These are phyloP conservation scores for Scedosporium minutisporum DNA, from an alignment of 2,329 filamentous ascomycete genomes.

Conservation along the genomic window DNA sequence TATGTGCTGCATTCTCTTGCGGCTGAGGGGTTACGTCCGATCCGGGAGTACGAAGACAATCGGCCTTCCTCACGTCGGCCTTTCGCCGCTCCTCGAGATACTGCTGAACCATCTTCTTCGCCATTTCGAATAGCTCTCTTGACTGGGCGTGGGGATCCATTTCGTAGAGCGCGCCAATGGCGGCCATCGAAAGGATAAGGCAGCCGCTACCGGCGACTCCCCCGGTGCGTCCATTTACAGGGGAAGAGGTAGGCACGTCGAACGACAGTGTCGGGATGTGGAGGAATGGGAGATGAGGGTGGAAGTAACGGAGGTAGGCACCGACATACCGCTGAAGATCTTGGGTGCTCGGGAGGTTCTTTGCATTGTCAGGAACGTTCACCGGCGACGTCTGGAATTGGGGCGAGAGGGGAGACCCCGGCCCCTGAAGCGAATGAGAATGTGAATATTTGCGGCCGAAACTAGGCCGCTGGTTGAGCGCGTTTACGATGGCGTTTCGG, in stretches of 20 bases:
- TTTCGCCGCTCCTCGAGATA: constrained; percentile 88
- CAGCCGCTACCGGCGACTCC: constrained; percentile 73
- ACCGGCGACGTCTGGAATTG: constrained; percentile 37
- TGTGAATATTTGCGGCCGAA: constrained; percentile 51
- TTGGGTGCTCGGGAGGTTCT: constrained; percentile 64
- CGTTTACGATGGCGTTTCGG: constrained; percentile 50
- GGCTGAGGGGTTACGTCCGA: not conserved
- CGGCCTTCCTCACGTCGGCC: constrained; percentile 62
- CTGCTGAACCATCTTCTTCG: constrained; percentile 89
- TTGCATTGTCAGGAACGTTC: constrained; percentile 41
- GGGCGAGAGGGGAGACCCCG: constrained; percentile 44
- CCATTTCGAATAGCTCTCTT: constrained; percentile 79
- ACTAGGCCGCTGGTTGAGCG: constrained; percentile 46
- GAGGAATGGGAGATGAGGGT: constrained; percentile 89
- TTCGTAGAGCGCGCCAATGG: constrained; percentile 77
- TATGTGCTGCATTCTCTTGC: constrained; percentile 34
- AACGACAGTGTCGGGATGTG: constrained; percentile 89
- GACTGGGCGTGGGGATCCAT: constrained; percentile 63
- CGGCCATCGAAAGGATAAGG: constrained; percentile 71
- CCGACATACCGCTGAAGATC: constrained; percentile 86
- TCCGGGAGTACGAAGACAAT: constrained; percentile 38
- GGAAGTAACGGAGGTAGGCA: constrained; percentile 85
- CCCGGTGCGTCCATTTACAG: constrained; percentile 50
- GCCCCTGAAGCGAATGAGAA: constrained; percentile 35
- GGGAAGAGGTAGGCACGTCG: constrained; percentile 60